Evolutionary conservation across 345 rosid genomes (phyloP).

Genomic region (Hirschfeldia incana): DNA sequence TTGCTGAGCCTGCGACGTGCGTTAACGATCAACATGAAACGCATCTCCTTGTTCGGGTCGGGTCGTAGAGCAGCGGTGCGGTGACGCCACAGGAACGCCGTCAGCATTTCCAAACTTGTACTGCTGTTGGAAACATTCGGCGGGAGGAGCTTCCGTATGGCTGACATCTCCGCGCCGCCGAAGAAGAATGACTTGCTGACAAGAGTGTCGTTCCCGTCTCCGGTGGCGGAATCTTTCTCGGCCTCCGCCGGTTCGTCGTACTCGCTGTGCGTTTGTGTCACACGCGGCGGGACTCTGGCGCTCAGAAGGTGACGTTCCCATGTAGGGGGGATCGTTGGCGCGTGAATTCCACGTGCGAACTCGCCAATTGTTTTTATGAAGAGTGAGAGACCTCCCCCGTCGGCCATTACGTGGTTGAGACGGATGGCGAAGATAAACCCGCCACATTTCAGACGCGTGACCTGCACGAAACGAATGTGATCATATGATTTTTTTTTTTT

Average conservation of each 20-base stretch:
- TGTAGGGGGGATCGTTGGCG: constrained; percentile 34
- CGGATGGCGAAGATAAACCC: constrained; percentile 43
- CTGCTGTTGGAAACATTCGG: background rate
- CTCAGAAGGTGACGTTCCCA: constrained; percentile 42
- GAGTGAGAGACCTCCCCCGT: constrained; percentile 25
- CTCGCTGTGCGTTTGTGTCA: constrained; percentile 30
- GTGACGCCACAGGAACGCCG: constrained; percentile 43
- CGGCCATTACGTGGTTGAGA: constrained; percentile 32
- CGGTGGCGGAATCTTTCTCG: background rate
- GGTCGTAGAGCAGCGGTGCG: constrained; percentile 38
- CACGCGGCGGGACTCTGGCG: constrained; percentile 26
- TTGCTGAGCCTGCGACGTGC: constrained; percentile 26
- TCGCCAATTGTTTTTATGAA: constrained; percentile 34
- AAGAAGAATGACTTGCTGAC: constrained; percentile 36
- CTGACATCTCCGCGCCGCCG: constrained; percentile 29
- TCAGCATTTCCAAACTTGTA: constrained; percentile 30
- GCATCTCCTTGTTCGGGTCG: constrained; percentile 35
- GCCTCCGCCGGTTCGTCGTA: background rate
- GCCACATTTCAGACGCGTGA: constrained; percentile 43
- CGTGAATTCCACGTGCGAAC: constrained; percentile 22
- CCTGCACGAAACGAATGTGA: constrained; percentile 7
- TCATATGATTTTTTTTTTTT: too few relatives aligned
- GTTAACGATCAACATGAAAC: constrained; percentile 34
- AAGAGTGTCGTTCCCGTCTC: background rate
- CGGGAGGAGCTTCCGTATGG: constrained; percentile 33